Conservation (phyloP, 2,329 filamentous ascomycete genomes). For the Pseudocercospora pini-densiflorae region DNA sequence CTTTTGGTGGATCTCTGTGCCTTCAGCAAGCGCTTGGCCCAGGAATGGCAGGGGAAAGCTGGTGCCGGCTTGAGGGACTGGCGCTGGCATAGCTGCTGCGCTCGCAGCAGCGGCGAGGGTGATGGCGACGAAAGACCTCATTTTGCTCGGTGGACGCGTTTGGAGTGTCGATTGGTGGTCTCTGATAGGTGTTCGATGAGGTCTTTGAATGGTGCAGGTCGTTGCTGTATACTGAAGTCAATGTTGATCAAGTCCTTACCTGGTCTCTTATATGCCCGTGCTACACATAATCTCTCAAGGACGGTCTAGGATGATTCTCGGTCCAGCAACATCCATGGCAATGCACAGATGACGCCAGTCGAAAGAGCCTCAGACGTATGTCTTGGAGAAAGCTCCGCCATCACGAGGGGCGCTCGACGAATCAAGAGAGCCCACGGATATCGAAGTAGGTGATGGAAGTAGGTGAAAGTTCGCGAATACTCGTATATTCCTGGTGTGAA, state of each 20-base stretch:
- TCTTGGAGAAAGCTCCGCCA: not conserved
- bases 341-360: slow-evolving; percentile 8
- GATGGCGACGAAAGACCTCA: slow-evolving; percentile 33
- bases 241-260: not conserved
- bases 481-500: slow-evolving; percentile 5
- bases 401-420: not conserved
- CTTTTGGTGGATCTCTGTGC: slow-evolving; percentile 33
- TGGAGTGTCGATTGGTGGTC: not conserved
- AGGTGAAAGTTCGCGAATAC: not conserved
- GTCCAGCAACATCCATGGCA: not conserved
- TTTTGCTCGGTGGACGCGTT: slow-evolving; percentile 24
- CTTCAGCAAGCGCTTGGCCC: slow-evolving; percentile 30
- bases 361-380: not conserved
- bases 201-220: not conserved
- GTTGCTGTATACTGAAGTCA: not conserved
- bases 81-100: slow-evolving; percentile 26
- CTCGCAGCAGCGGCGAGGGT: slow-evolving; percentile 26
- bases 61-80: slow-evolving; percentile 11
- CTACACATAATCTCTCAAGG: not conserved
- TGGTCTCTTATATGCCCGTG: not conserved
- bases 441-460: no score
- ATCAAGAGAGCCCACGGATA: not conserved
- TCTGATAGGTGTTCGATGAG: not conserved
- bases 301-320: not conserved
- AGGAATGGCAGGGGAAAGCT: slow-evolving; percentile 22